Evolutionary conservation across 1,139 yeast species (phyloP).

Genomic region (Geotrichum citri-aurantii): DNA sequence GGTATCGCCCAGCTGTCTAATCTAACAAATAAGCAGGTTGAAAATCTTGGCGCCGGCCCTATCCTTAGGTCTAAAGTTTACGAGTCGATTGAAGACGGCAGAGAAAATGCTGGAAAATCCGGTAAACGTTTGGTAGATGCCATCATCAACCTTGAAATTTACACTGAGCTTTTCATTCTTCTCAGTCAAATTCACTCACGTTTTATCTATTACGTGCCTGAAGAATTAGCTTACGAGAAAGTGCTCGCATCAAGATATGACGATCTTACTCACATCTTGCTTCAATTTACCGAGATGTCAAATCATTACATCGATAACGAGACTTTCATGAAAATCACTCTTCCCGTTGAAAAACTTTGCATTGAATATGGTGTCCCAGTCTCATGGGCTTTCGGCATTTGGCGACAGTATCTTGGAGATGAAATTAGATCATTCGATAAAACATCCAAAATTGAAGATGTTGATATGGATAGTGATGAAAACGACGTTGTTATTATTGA

Average conservation of each 20-base stretch:
- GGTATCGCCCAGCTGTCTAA: conserved; percentile 70
- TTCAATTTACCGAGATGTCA: conserved; percentile 56
- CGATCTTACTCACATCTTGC: conserved; percentile 60
- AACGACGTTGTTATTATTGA: conserved; percentile 11
- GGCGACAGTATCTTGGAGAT: conserved; percentile 52
- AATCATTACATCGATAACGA: conserved; percentile 44
- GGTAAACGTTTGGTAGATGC: conserved; percentile 50
- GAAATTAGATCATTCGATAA: conserved; percentile 29
- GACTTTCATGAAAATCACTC: conserved; percentile 39
- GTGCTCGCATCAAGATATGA: conserved; percentile 67
- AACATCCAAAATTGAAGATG: conserved; percentile 16
- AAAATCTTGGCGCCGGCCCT: conserved; percentile 61
- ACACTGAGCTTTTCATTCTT: conserved; percentile 61
- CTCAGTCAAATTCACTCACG: conserved; percentile 46
- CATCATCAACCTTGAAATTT: conserved; percentile 43
- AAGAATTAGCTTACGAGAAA: conserved; percentile 52
- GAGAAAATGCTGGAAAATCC: conserved; percentile 37
- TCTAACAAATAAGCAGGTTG: conserved; percentile 59
- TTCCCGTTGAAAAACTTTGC: conserved; percentile 46
- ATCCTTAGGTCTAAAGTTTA: conserved; percentile 53
- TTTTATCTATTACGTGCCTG: conserved; percentile 39
- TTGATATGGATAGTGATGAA: conserved; percentile 11
- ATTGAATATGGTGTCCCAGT: conserved; percentile 49
- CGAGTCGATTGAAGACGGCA: conserved; percentile 54
- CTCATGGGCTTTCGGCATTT: conserved; percentile 70